Base-by-base conservation (phyloP, 1,284 basidiomycete species). In the Ceratobasidium sp. region DNA sequence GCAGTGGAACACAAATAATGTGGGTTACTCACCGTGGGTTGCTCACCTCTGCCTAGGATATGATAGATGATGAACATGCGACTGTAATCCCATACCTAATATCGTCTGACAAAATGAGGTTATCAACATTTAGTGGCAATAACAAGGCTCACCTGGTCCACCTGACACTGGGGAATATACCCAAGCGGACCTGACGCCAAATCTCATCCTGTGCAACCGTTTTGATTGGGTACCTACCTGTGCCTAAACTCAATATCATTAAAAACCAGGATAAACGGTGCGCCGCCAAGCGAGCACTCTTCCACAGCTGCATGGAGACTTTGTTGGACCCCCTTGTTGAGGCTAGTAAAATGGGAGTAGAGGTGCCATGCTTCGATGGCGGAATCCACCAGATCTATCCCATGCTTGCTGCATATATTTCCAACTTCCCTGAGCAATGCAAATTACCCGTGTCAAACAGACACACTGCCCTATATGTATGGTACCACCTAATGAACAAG, bases 101-200 rank as follows among this genome's bases (percentile, higher is more conserved):
- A 42, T 60, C 74, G 0, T 63, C 72, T 3, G 74, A 76, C 40
- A 53, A 73, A 25, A 76, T 74, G 23, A 25, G 49, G 12, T 56
- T 76, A 18, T 56, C 72, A 1, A 62, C 42, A 3, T 73, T 75
- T 51, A 59, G 72, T 28, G 74, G 75, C 1, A 49, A 70, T 33
- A 75, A 73, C 18, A 54, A 53, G 44, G 73, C 72, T 7, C 70
- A 73, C 30, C 74, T 74, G 1, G 72, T 76, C 0, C 75, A 76
- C 53, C 12, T 76, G 0, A 60, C 74, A 0, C 66, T 76, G 21
- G 74, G 74, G 5, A 76, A 76, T 44, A 67, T 75, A 9, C 38
- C 58, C 18, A 75, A 74, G 36, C n/a, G 54, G 1, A 25, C 72
- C 12, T 54, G 66, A 4, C 72, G 56, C 14, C 30, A 53, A 25